Percentiles rank a stretch among this genome's conserved stretches.
phyloP scores from a whole-genome alignment of 768 basidiomycete species.

The Leccinum obscurum region DNA sequence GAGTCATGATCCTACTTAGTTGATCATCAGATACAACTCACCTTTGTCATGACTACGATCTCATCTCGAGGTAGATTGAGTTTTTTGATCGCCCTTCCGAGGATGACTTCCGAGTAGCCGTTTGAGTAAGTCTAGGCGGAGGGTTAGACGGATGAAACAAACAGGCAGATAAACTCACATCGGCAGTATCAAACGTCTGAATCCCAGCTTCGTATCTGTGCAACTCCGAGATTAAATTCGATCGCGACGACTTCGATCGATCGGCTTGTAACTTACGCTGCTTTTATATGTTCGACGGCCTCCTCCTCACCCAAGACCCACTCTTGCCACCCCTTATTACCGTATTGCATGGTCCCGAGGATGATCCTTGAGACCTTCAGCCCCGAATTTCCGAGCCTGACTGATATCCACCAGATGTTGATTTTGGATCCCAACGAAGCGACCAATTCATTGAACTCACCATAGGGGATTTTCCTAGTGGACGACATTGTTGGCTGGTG shows the following conservation, averaged over 20 bases:
- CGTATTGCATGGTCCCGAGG: conserved; percentile 51
- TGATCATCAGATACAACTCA: conserved; percentile 15
- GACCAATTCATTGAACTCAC: conserved; percentile 20
- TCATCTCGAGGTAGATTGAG: conserved; percentile 68
- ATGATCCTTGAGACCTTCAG: conserved; percentile 52
- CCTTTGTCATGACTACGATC: conserved; percentile 80
- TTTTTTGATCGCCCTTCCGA: conserved; percentile 72
- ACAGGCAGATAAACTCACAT: conserved; percentile 21
- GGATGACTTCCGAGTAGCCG: conserved; percentile 61
- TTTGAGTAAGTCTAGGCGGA: conserved; percentile 57
- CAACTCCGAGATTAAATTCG: neutral
- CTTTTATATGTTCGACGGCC: conserved; percentile 45
- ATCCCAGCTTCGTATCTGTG: conserved; percentile 37
- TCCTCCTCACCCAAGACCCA: conserved; percentile 54
- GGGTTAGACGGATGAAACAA: conserved; percentile 1
- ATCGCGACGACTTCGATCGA: neutral
- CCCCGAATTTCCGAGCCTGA: conserved; percentile 47
- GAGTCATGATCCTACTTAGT: neutral
- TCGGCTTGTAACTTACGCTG: conserved; percentile 36
- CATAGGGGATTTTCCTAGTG: conserved; percentile 33
- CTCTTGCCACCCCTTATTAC: conserved; percentile 47
- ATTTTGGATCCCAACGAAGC: neutral
- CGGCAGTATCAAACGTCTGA: conserved; percentile 37
- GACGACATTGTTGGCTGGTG: conserved; percentile 18
- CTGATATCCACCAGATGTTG: conserved; percentile 20